Base-by-base conservation (phyloP, 1,284 basidiomycete species). In the Leccinum griseonigrum region DNA sequence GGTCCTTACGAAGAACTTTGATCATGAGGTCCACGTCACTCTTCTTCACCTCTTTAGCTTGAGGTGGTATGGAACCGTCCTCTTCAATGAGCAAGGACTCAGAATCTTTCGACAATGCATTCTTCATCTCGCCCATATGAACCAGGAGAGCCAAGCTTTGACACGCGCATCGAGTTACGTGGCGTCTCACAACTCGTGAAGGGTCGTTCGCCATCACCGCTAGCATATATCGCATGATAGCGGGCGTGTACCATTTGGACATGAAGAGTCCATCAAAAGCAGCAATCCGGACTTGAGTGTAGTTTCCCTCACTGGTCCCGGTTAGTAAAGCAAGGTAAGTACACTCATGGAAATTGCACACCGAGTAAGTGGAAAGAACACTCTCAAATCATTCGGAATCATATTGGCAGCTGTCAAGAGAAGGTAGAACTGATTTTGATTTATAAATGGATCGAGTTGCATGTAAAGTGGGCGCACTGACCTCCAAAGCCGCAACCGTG, bases 191-290 rank as follows among this genome's bases (percentile, higher is more conserved):
- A 18, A 85, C 75, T 14, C 92, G 86, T 7, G 92, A 98, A 32
- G 91, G 83, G 73, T 99, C 97, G 68, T 89, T 83, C 3, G 89
- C 85, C 77, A 98, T 88, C 58, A 98, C 88, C n/a, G 94, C 85
- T 61, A 97, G 85, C 67, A 98, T 83, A 73, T 98, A 99, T 29
- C 88, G 85, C 80, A 95, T 90, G 64, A 99, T 86, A 67, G 86
- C 85, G 22, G 90, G 87, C 0, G 85, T 82, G 71, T 91, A 93
- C 92, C 92, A 94, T 58, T 92, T 94, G 54, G 93, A 91, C 61
- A 98, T 81, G 76, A 99, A 89, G 4, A 99, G 82, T 22, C 92
- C 92, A 74, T 99, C 95, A 69, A 99, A 96, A 3, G 97, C 97
- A 3, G 92, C 87, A 57, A 95, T 83, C 32, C 97, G 91, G 36